Evolutionary conservation across 2,329 filamentous ascomycete species (phyloP).

Genomic region (Fusarium annulatum): DNA sequence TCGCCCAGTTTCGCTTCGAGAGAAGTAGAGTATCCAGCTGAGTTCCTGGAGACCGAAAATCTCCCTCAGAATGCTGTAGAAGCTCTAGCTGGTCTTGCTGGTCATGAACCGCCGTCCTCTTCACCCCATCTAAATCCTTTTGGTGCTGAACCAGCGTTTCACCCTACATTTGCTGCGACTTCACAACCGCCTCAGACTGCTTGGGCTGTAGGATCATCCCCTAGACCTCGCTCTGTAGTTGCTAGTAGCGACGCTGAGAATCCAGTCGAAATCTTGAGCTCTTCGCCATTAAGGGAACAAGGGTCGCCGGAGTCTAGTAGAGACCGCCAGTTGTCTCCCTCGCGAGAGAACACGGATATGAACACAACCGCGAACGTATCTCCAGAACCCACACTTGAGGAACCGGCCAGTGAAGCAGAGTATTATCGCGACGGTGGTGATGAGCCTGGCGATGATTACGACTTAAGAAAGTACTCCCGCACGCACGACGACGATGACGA

Average conservation of each 20-base stretch:
- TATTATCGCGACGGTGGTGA: slow-evolving; percentile 44
- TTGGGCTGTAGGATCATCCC: slow-evolving; percentile 21
- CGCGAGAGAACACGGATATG: slow-evolving; percentile 3
- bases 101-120: slow-evolving; percentile 8
- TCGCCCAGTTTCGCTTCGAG: slow-evolving; percentile 11
- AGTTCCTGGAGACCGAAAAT: slow-evolving; percentile 32
- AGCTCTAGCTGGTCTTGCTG: slow-evolving; percentile 16
- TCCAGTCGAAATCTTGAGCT: slow-evolving; percentile 41
- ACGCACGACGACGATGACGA: slow-evolving; percentile 51
- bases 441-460: slow-evolving; percentile 49
- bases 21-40: slow-evolving; percentile 37
- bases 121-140: slow-evolving; percentile 15
- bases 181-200: slow-evolving; percentile 15
- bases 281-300: slow-evolving; percentile 31
- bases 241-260: slow-evolving; percentile 31
- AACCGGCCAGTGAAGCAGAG: slow-evolving; percentile 36
- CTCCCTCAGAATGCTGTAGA: slow-evolving; percentile 11
- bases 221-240: slow-evolving; percentile 14
- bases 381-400: slow-evolving; percentile 17
- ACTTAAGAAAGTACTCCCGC: slow-evolving; percentile 49
- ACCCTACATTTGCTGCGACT: slow-evolving; percentile 12
- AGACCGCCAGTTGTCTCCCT: slow-evolving; percentile 12
- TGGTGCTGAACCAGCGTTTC: slow-evolving; percentile 10
- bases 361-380: slow-evolving; percentile 2
- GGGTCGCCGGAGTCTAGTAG: slow-evolving; percentile 15